These are phyloP conservation scores for Veloboletus limbatus DNA, from an alignment of 1,284 basidiomycete species.

Conservation along the genomic window DNA sequence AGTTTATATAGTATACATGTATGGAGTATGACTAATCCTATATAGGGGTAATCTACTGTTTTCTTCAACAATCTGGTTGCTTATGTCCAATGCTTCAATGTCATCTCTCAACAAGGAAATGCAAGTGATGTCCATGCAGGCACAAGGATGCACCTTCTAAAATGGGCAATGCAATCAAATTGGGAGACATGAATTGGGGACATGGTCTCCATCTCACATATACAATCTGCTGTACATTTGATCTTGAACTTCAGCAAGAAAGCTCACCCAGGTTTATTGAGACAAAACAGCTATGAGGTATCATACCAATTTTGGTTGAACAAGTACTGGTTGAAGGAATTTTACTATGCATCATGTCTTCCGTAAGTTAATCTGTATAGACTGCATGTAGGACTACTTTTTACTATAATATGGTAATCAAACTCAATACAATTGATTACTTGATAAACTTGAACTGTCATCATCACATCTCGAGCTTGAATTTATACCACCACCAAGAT, in stretches of 20 bases:
- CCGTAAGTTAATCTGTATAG: too few relatives aligned
- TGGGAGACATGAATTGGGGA: not conserved
- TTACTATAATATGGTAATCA: not conserved
- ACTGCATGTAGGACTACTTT: too few relatives aligned
- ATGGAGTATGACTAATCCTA: too few relatives aligned
- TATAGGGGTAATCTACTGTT: too few relatives aligned
- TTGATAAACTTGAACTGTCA: too few relatives aligned
- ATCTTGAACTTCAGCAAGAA: constrained; percentile 6
- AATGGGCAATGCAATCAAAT: not conserved
- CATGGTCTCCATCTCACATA: constrained; percentile 6
- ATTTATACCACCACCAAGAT: too few relatives aligned
- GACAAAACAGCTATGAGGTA: constrained; percentile 2
- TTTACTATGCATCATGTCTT: not conserved
- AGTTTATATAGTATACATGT: too few relatives aligned
- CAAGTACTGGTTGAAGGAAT: constrained; percentile 4
- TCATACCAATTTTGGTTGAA: constrained; percentile 8
- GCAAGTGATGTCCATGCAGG: not conserved
- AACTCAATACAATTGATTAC: not conserved
- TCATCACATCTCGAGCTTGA: too few relatives aligned
- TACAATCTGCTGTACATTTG: constrained; percentile 3
- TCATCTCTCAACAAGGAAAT: not conserved
- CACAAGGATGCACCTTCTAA: constrained; percentile 8
- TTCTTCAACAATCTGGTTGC: not conserved
- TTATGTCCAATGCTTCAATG: constrained; percentile 6
- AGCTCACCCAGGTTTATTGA: not conserved